Evolutionary conservation across 345 rosid species (phyloP).

Genomic region (Murraya paniculata): DNA sequence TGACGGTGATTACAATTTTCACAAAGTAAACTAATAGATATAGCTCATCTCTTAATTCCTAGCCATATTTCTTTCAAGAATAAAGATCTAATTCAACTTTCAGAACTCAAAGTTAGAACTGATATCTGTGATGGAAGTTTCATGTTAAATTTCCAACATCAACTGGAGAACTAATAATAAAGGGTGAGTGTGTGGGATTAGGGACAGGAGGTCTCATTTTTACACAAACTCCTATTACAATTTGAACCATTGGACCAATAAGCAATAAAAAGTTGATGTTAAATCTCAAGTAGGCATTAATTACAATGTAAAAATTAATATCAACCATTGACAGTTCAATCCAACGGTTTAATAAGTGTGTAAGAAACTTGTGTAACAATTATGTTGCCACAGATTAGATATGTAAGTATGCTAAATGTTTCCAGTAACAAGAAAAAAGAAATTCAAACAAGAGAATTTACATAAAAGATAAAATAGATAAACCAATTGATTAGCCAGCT

Average conservation of each 20-base stretch:
- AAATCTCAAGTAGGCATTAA: not conserved
- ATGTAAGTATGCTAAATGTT: not conserved
- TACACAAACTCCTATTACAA: not conserved
- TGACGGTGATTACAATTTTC: not conserved
- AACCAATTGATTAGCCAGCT: not conserved
- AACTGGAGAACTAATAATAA: not conserved
- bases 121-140: not conserved
- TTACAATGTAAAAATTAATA: no score
- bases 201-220: not conserved
- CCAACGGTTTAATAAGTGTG: not conserved
- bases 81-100: not conserved
- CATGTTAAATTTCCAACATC: not conserved
- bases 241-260: not conserved
- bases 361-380: not conserved
- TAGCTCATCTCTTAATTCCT: not conserved
- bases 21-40: not conserved
- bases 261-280: not conserved
- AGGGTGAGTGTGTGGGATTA: not conserved
- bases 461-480: no score
- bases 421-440: not conserved
- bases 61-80: not conserved
- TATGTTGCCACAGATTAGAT: not conserved
- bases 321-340: not conserved
- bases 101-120: not conserved
- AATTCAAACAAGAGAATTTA: no score